Base-by-base conservation (phyloP, 129 eudicot genomes). In the Saposhnikovia divaricata region DNA sequence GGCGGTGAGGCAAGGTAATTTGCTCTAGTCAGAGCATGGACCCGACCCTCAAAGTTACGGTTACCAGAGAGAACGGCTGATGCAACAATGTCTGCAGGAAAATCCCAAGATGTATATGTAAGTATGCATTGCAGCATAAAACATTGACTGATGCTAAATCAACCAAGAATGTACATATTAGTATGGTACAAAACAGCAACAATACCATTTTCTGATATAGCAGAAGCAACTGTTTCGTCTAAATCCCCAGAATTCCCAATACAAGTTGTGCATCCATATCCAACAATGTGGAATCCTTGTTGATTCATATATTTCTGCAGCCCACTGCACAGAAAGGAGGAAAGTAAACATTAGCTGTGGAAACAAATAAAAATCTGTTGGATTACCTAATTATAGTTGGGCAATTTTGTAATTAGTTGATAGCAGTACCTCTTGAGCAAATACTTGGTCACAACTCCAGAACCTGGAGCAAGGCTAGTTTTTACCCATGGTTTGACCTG, bases 1-100 rank as follows among this genome's bases (percentile, higher is more conserved):
- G 98, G 98, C 72, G 98, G 98, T 3, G 98, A 95, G 80, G 98
- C 98, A 85, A 95, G 98, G 79, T 95, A 95, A 82, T 95, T 95
- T 68, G 98, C 98, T 82, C 98, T 89, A 63, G 98, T 95, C 86
- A 92, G 86, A 38, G 98, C 85, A 82, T 92, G 98, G 79, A 95
- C 97, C 83, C 98, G 94, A 7, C 98, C 98, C 87, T 95, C 97
- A 63, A 95, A 95, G 85, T 95, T 95, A 40, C 97, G 86, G 40
- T 95, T 95, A 45, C 98, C 98, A 72, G 98, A 95, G 44, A 95
- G 96, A 76, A 95, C 98, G 10, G 97, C 98, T 63, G 97, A 89
- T 43, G 98, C 98, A 83, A 95, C 94, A 83, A 92, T 86, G 77
- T 95, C 98, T 95, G 90, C 76, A 82, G 28, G 81, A 81, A 65